Evolutionary conservation across 164 flowering plant species (phyloP).

Genomic region (Vitis amurensis): DNA sequence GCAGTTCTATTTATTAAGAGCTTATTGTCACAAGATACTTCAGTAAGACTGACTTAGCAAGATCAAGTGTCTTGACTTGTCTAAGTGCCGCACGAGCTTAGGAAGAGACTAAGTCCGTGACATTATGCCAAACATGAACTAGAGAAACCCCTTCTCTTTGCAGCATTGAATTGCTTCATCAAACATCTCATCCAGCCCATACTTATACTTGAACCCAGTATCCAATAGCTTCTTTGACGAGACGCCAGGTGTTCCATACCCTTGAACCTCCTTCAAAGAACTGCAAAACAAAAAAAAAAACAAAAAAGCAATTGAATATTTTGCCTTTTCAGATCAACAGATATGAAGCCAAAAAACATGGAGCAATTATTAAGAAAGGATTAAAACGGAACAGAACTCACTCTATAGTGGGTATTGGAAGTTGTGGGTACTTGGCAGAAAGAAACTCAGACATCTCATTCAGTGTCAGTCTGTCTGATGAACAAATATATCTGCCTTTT

Average conservation of each 20-base stretch:
- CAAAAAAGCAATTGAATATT: too few relatives aligned
- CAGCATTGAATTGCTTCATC: conserved; percentile 18
- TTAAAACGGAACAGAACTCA: conserved; percentile 4
- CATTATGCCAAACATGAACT: not conserved
- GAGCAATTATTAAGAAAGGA: not conserved
- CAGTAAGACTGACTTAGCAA: too few relatives aligned
- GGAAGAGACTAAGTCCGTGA: too few relatives aligned
- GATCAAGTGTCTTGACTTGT: too few relatives aligned
- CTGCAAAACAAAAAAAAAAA: conserved; percentile 15
- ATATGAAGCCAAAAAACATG: too few relatives aligned
- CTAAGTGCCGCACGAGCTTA: too few relatives aligned
- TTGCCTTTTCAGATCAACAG: too few relatives aligned
- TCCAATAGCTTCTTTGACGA: conserved; percentile 43
- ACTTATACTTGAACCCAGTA: conserved; percentile 39
- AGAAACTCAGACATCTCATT: too few relatives aligned
- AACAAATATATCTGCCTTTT: too few relatives aligned
- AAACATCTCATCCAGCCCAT: conserved; percentile 43
- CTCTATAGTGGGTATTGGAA: conserved; percentile 8
- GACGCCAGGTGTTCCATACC: conserved; percentile 4
- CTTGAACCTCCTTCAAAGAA: conserved; percentile 5
- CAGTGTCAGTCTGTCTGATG: too few relatives aligned
- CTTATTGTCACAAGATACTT: too few relatives aligned
- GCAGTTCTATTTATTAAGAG: not conserved
- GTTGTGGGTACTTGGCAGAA: conserved; percentile 6
- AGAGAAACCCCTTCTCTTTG: conserved; percentile 14